Evolutionary conservation across 306 rosid genomes (phyloP), one percentile per base, ranked within the genome.

Genomic region (Begonia loranthoides): DNA sequence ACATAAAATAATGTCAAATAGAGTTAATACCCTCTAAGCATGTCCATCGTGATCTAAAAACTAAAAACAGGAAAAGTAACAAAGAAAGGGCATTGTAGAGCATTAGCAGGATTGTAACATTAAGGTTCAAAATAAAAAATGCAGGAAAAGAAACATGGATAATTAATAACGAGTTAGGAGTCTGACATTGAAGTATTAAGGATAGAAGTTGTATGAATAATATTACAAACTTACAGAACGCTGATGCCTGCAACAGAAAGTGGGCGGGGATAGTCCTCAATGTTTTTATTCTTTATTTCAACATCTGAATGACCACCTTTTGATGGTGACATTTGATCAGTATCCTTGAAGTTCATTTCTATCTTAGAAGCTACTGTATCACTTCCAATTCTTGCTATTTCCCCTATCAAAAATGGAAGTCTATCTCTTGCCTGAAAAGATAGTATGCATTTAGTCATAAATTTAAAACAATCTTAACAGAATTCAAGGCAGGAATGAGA

Each of bases 161-260:
- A 28, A 19, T 41, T 9, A 41, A n/a, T 43, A 43, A 43, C 15
- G 10, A 12, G 4, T n/a, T 11, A 43, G 13, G 47, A 43, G 4
- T 11, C 6, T 43, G 14, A 10, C 47, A 11, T 43, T 10, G 4
- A 43, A 43, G 15, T n/a, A 43, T 43, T 43, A 12, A 43, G n/a
- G 14, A 43, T 43, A 43, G 62, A 51, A 49, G 36, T 52, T 28
- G 10, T 34, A 49, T 43, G 36, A 57, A 58, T 56, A 49, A 52
- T 13, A 51, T 44, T 24, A 44, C 40, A 57, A 60, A 83, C 99
- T 86, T 82, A 86, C 99, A 82, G 58, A 56, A 92, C 88, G 64
- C 93, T 92, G 66, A 86, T 93, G 60, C 94, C 96, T 1, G 86
- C 83, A 52, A 83, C 85, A 49, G 94, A 82, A 54, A 66, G 77